Percentiles rank a stretch among this genome's conserved stretches.
phyloP scores from a whole-genome alignment of 2,329 filamentous ascomycete genomes.

The Calonectria multiphialidica region DNA sequence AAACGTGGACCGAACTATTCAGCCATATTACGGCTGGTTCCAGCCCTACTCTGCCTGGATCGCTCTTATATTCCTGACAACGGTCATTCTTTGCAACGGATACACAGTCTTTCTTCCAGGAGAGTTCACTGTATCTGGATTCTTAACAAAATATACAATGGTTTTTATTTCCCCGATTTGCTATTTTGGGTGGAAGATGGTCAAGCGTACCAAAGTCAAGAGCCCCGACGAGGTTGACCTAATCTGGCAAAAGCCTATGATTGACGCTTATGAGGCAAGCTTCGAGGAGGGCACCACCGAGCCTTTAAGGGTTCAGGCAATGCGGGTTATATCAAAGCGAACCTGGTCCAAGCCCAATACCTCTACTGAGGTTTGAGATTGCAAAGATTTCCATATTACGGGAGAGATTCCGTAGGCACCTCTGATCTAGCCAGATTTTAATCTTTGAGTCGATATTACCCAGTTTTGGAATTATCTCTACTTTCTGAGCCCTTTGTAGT shows the following conservation, averaged over 20 bases:
- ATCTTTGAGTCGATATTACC: too few species aligned
- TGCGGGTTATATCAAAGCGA: too few species aligned
- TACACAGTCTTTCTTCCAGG: neutral
- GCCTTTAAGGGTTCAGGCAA: too few species aligned
- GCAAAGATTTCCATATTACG: too few species aligned
- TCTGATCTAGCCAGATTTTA: too few species aligned
- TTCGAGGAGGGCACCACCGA: too few species aligned
- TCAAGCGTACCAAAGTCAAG: neutral
- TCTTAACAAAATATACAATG: neutral
- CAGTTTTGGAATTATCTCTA: too few species aligned
- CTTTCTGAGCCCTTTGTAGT: too few species aligned
- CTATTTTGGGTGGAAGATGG: neutral
- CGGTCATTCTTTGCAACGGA: neutral
- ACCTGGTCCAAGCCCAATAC: too few species aligned
- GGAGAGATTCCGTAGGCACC: too few species aligned
- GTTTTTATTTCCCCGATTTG: neutral
- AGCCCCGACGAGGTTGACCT: neutral
- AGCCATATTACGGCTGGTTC: slow-evolving; percentile 68
- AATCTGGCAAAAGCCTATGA: neutral
- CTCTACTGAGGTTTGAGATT: too few species aligned
- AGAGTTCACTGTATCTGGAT: neutral
- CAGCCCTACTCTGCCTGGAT: slow-evolving; percentile 65
- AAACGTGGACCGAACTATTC: slow-evolving; percentile 59
- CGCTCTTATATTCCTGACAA: slow-evolving; percentile 43
- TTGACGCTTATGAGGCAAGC: neutral